Evolutionary conservation across 2,329 filamentous ascomycete species (phyloP).

Genomic region (Beauveria rudraprayagi): DNA sequence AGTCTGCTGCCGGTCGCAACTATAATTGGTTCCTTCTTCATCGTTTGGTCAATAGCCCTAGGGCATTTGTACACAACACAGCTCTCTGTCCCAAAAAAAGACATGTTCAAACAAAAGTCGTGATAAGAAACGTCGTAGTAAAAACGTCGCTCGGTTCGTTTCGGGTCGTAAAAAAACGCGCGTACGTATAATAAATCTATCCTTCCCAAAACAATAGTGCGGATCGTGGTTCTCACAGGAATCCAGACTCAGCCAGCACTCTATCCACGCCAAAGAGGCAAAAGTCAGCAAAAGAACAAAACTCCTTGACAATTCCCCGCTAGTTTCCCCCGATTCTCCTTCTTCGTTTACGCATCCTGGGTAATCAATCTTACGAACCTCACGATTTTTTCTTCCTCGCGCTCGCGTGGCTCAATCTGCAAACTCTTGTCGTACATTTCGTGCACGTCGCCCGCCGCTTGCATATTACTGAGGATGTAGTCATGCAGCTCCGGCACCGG

Average conservation of each 20-base stretch:
- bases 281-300: conserved; percentile 9
- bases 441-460: conserved; percentile 88
- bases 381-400: conserved; percentile 99
- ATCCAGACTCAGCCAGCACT: conserved; percentile 54
- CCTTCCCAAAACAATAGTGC: neutral
- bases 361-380: conserved; percentile 55
- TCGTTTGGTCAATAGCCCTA: neutral
- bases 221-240: conserved; percentile 36
- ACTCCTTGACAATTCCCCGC: neutral
- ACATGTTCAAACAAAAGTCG: neutral
- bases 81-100: neutral
- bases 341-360: neutral
- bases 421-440: conserved; percentile 99
- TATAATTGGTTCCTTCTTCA: neutral
- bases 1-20: neutral
- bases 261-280: conserved; percentile 25
- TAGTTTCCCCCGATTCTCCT: neutral
- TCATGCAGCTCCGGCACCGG: conserved; percentile 88
- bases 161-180: conserved; percentile 8
- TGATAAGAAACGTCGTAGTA: neutral
- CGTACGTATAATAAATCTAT: conserved; percentile 7
- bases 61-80: neutral
- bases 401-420: conserved; percentile 84
- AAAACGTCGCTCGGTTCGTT: neutral
- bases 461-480: conserved; percentile 95